Conservation (phyloP, 2,329 filamentous ascomycete genomes). For the Colletotrichum noveboracense region DNA sequence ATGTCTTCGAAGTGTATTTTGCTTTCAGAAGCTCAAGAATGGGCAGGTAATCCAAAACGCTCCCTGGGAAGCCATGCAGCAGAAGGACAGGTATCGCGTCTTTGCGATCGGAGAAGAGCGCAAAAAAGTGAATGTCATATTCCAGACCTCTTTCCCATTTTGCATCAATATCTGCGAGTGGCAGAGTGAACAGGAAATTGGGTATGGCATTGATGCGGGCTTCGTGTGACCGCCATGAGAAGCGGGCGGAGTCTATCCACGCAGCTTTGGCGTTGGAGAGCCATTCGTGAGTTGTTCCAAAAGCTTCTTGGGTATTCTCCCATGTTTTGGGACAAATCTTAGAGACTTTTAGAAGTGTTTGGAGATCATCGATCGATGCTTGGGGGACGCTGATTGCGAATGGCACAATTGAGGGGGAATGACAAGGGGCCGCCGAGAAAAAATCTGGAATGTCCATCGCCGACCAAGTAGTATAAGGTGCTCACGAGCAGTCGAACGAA, state of each 20-base stretch:
- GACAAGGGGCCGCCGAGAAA: accelerated
- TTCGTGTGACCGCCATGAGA: background rate
- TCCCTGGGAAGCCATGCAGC: background rate
- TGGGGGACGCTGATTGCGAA: background rate
- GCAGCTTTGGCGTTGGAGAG: background rate
- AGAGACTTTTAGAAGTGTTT: accelerated
- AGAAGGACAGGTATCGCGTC: background rate
- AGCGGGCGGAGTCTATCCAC: background rate
- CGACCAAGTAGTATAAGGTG: accelerated
- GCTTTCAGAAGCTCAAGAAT: background rate
- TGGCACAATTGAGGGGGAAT: background rate
- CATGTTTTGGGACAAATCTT: background rate
- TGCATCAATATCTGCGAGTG: background rate
- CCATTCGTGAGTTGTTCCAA: background rate
- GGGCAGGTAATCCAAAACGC: background rate
- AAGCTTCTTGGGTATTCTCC: background rate
- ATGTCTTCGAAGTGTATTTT: background rate
- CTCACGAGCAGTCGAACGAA: background rate
- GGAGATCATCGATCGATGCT: background rate
- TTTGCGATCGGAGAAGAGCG: background rate
- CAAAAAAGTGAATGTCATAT: background rate
- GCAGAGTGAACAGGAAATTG: accelerated
- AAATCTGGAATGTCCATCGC: accelerated
- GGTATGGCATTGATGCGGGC: background rate
- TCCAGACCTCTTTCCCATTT: background rate